These are phyloP conservation scores for Grigorovia jiainica DNA, from an alignment of 805 yeast genomes.

Conservation along the genomic window DNA sequence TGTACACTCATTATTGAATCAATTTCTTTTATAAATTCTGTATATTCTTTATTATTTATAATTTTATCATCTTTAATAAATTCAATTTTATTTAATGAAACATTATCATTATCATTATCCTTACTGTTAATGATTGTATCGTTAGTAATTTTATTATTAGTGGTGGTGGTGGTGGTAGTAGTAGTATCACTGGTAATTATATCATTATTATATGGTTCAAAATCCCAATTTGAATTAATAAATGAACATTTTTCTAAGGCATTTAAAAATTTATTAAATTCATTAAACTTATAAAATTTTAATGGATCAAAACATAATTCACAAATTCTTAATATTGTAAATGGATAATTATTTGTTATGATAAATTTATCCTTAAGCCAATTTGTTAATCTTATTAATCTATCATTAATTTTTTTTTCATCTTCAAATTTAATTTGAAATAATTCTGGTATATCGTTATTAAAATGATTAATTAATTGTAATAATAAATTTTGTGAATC, in stretches of 20 bases:
- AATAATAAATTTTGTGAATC: neutral
- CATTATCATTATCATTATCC: conserved; percentile 15
- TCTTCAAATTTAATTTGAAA: neutral
- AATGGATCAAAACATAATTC: conserved; percentile 40
- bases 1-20: conserved; percentile 25
- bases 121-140: neutral
- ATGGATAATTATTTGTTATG: conserved; percentile 29
- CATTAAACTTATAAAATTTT: conserved; percentile 29
- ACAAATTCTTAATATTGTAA: conserved; percentile 39
- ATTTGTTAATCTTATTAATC: conserved; percentile 8
- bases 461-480: conserved; percentile 1
- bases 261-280: conserved; percentile 35
- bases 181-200: neutral
- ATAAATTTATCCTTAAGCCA: conserved; percentile 14
- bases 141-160: neutral
- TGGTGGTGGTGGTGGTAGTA: too few relatives aligned
- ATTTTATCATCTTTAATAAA: conserved; percentile 18
- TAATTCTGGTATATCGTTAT: conserved; percentile 5
- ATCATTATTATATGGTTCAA: neutral
- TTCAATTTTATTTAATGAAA: conserved; percentile 21
- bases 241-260: conserved; percentile 31
- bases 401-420: neutral
- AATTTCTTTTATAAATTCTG: conserved; percentile 21
- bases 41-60: conserved; percentile 9
- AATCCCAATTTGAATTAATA: conserved; percentile 8